phyloP scores from a whole-genome alignment of 306 rosid species.

The Dicorynia guianensis region DNA sequence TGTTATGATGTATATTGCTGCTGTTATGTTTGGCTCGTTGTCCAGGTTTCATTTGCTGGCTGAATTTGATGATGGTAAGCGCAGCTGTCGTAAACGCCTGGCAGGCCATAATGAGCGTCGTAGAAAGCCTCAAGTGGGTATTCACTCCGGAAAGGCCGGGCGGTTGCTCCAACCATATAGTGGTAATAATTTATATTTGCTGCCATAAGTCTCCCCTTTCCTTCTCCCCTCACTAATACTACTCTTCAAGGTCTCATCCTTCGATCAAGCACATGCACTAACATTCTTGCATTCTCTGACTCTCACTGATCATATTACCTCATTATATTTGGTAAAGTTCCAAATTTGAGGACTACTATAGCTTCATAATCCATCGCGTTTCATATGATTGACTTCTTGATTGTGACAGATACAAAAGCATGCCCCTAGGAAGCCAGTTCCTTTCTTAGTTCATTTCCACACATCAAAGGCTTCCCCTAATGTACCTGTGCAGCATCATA shows the following conservation, averaged over 20 bases:
- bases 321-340: not conserved
- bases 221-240: not conserved
- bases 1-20: constrained; percentile 39
- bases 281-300: constrained; percentile 19
- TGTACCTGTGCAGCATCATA: constrained; percentile 2
- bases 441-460: constrained; percentile 13
- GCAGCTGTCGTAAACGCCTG: constrained; percentile 94
- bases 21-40: constrained; percentile 50
- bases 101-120: constrained; percentile 93
- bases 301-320: not conserved
- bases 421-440: constrained; percentile 14
- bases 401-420: not conserved
- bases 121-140: constrained; percentile 78
- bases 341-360: not conserved
- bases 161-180: constrained; percentile 73
- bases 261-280: constrained; percentile 7
- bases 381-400: constrained; percentile 24
- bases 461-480: constrained; percentile 19
- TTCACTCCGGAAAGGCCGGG: constrained; percentile 59
- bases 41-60: constrained; percentile 89
- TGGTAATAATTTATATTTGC: constrained; percentile 53
- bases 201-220: constrained; percentile 21
- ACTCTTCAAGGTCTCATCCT: not conserved
- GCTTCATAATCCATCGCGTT: not conserved
- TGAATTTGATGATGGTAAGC: constrained; percentile 94